phyloP scores from a whole-genome alignment of 2,329 filamentous ascomycete genomes.

The Magnaporthiopsis poae region DNA sequence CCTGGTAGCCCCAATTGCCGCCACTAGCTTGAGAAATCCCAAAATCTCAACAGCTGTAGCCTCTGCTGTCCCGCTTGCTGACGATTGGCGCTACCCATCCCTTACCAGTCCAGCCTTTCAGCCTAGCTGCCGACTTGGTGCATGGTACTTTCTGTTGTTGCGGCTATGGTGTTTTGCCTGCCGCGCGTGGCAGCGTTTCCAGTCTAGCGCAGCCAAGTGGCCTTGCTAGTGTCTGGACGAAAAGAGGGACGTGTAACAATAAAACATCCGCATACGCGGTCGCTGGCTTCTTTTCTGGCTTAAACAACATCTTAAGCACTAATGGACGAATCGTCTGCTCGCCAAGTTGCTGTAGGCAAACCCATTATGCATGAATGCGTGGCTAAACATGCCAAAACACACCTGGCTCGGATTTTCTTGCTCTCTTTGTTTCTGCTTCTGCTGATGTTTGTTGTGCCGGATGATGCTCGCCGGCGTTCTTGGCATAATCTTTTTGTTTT shows the following conservation, averaged over 20 bases:
- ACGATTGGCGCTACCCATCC: not conserved
- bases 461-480: not conserved
- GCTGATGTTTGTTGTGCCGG: conserved; percentile 2
- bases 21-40: not conserved
- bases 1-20: too few species aligned
- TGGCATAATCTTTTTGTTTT: conserved; percentile 4
- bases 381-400: not conserved
- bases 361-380: not conserved
- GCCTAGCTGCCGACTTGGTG: not conserved
- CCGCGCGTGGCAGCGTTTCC: too few species aligned
- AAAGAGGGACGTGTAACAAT: too few species aligned
- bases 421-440: conserved; percentile 5
- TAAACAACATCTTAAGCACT: not conserved
- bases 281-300: too few species aligned
- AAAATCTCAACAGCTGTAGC: not conserved
- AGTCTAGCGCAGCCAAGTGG: too few species aligned
- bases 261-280: not conserved
- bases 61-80: not conserved
- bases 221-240: too few species aligned
- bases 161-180: too few species aligned
- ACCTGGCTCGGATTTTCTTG: not conserved
- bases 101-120: too few species aligned
- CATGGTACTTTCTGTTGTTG: not conserved
- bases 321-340: not conserved
- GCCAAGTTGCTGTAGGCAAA: not conserved